Base-by-base conservation (phyloP, 306 rosid genomes). In the Quercus ilex region DNA sequence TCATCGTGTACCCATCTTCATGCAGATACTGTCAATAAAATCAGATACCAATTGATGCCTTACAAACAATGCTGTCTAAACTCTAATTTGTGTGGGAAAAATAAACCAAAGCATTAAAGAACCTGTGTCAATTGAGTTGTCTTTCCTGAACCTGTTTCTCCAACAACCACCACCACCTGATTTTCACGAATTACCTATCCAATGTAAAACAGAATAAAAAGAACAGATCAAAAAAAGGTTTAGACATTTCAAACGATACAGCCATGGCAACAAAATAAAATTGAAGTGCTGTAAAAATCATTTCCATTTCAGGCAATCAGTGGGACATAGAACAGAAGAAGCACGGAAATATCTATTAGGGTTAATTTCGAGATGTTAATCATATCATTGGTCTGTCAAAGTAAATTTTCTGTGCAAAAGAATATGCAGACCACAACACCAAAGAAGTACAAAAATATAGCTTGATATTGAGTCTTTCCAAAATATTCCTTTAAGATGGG, bases 141-240 rank as follows among this genome's bases (percentile, higher is more conserved):
- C 91, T 95, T 95, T 85, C 99, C 99, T 20, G 99, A 95, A 84
- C 99, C 99, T 28, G 99, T 95, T 89, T 95, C 99, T 88, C 99
- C 99, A 46, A 95, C 99, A 30, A 95, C 98, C 74, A 95, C 92
- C 35, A 95, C 86, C 78, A 95, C 92, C 82, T 95, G 99, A 81
- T 95, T 95, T 83, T 95, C 99, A 19, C 97, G 98, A 72, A 95
- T 78, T 67, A 91, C 96, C 99, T 95, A 85, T 63, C 79, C 51
- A 83, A 80, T 58, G 65, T 53, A 81, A 79, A 69, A 81, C 71
- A 78, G 62, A 33, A 55, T 77, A 59, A 71, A 58, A 49, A 49
- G 53, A 68, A 65, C 26, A 76, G 64, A 79, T 57, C 46, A 51
- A 43, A 6, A 73, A 72, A 71, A 74, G 49, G 52, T 18, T 26